Base-by-base conservation (phyloP, 805 yeast genomes). In the Saccharomycopsis microspora region DNA sequence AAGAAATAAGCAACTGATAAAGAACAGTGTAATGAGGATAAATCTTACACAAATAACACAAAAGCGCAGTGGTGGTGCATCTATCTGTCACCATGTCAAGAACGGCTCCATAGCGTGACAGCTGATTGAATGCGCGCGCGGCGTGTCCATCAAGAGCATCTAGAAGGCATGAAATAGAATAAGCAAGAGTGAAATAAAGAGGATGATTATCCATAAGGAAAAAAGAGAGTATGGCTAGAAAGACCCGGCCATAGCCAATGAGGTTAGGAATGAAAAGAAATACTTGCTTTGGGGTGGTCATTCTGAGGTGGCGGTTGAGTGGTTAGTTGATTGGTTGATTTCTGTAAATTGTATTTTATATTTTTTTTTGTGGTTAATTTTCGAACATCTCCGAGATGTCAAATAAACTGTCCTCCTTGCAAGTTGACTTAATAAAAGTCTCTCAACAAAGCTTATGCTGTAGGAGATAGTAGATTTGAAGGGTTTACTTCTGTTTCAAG, bases 11-110 rank as follows among this genome's bases (percentile, higher is more conserved):
- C 30, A 85, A 57, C 67, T 93, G 99, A 80, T 90, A 89, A 5
- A 79, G 55, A 8, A 85, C 65, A 45, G 76, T 69, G 31, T 32
- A 47, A 9, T 39, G 44, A 8, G 62, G 60, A n/a, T 46, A 42
- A 55, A 51, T 19, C 57, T 46, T 28, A 55, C 93, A 78, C 49
- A 93, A 70, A 63, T 76, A 93, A 63, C 95, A 88, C 56, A 93
- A 80, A 58, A 93, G 73, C n/a, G 96, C 83, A 9, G 95, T 78
- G 0, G 99, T 93, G 9, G 98, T 89, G 62, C 97, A 93, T 60
- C 99, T 75, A 64, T 93, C 99, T 19, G 98, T 90, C 33, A 93
- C 97, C 99, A 93, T 93, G 65, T 93, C 99, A 57, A 93, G 74
- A 27, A 94, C 95, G 19, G 98, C 97, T 36, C 99, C 99, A 56